phyloP scores from a whole-genome alignment of 2,329 filamentous ascomycete species.

The Colletotrichum sp. region DNA sequence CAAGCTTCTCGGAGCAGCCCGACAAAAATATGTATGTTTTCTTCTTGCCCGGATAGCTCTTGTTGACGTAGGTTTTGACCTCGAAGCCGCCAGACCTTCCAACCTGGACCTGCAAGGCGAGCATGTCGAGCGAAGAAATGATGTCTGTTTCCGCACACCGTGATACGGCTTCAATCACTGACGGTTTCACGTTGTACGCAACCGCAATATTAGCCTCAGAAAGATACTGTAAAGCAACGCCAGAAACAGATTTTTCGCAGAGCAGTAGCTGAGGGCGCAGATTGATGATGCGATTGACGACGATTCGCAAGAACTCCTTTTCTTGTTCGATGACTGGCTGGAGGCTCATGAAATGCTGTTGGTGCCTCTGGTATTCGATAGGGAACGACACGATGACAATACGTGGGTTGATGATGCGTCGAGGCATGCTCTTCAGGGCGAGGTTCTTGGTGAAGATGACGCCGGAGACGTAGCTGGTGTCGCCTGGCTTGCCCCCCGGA shows the following conservation, averaged over 20 bases:
- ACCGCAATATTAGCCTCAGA: slow-evolving; percentile 91
- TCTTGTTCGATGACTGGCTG: slow-evolving; percentile 97
- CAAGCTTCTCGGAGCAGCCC: slow-evolving; percentile 86
- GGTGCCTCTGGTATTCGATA: slow-evolving; percentile 91
- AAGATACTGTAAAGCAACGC: slow-evolving; percentile 86
- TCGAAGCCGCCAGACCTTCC: slow-evolving; percentile 88
- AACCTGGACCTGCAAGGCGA: slow-evolving; percentile 77
- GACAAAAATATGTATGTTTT: slow-evolving; percentile 97
- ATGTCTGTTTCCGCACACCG: slow-evolving; percentile 91
- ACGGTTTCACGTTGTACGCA: slow-evolving; percentile 94
- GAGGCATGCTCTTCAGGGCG: slow-evolving; percentile 93
- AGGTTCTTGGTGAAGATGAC: slow-evolving; percentile 98
- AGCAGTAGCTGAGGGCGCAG: slow-evolving; percentile 85
- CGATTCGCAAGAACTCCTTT: slow-evolving; percentile 87
- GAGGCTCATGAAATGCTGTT: slow-evolving; percentile 94
- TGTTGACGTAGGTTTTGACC: slow-evolving; percentile 92
- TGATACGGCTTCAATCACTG: slow-evolving; percentile 93
- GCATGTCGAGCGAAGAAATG: slow-evolving; percentile 93
- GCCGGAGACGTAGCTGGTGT: slow-evolving; percentile 96
- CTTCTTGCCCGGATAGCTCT: slow-evolving; percentile 73
- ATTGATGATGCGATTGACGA: slow-evolving; percentile 89
- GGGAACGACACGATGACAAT: slow-evolving; percentile 94
- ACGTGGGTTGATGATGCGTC: slow-evolving; percentile 81
- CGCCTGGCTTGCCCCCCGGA: slow-evolving; percentile 84
- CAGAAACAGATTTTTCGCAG: slow-evolving; percentile 92